Evolutionary conservation across 257 asterid species (phyloP).

Genomic region (Oldenlandia corymbosa): DNA sequence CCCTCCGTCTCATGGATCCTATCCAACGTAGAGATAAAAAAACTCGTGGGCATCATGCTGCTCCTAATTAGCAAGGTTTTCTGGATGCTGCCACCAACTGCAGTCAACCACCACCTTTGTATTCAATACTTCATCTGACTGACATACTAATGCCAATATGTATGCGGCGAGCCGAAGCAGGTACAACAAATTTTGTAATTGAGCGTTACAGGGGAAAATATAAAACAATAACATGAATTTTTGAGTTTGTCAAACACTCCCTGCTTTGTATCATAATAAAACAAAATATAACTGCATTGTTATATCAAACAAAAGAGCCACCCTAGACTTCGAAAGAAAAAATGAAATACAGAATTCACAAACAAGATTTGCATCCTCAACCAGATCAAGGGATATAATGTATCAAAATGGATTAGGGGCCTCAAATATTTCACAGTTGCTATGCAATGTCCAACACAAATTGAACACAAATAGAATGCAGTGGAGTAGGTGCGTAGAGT

Average conservation of each 20-base stretch:
- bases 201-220: too few relatives aligned
- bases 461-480: not conserved
- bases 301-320: not conserved
- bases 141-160: not conserved
- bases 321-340: not conserved
- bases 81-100: slow-evolving; percentile 83
- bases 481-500: not conserved
- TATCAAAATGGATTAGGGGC: not conserved
- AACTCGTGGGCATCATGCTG: slow-evolving; percentile 77
- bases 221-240: not conserved
- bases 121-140: not conserved
- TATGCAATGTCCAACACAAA: not conserved
- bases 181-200: not conserved
- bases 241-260: too few relatives aligned
- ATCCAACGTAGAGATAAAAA: slow-evolving; percentile 59
- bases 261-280: not conserved
- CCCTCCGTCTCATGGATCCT: slow-evolving; percentile 61
- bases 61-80: slow-evolving; percentile 56
- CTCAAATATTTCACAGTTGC: not conserved
- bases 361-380: not conserved
- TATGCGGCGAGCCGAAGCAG: not conserved
- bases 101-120: slow-evolving; percentile 13
- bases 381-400: not conserved
- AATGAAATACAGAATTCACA: not conserved
- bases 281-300: not conserved